These are phyloP conservation scores for Chlamydomonas reinhardtii DNA, from an alignment of 163 green algal species.

Conservation along the genomic window DNA sequence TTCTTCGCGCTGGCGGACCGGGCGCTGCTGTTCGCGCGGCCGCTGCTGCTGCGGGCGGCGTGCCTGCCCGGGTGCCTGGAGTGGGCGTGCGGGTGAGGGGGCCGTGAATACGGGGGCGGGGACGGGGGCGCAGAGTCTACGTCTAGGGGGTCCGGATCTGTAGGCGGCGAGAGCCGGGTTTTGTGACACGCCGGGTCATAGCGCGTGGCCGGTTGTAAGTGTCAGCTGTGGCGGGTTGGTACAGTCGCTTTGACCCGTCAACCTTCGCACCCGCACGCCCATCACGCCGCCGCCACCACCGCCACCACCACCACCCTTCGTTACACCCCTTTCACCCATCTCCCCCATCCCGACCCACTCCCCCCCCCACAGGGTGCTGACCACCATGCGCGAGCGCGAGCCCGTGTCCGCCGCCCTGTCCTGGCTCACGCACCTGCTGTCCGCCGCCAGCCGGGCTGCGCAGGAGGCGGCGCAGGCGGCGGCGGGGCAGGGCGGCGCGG, in stretches of 20 bases:
- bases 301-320: background rate
- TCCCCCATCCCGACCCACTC: background rate
- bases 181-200: no score
- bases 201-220: no score
- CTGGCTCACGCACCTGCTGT: slow-evolving; percentile 61
- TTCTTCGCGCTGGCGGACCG: slow-evolving; percentile 55
- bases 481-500: slow-evolving; percentile 5
- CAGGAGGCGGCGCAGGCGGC: background rate
- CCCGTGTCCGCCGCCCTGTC: slow-evolving; percentile 48
- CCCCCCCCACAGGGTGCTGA: slow-evolving; percentile 3
- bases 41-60: slow-evolving; percentile 41
- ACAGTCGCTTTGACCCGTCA: no score
- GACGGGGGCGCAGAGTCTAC: slow-evolving; percentile 34
- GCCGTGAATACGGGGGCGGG: slow-evolving; percentile 12
- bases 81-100: slow-evolving; percentile 45
- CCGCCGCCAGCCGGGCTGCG: slow-evolving; percentile 20
- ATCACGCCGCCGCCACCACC: background rate
- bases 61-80: background rate
- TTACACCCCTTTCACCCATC: background rate
- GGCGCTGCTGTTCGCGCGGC: slow-evolving; percentile 65
- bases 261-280: slow-evolving; percentile 1
- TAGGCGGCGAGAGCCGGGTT: no score
- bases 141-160: no score
- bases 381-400: slow-evolving; percentile 33
- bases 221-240: no score